Conservation (phyloP, 129 eudicot species). For the Escallonia herrerae region DNA sequence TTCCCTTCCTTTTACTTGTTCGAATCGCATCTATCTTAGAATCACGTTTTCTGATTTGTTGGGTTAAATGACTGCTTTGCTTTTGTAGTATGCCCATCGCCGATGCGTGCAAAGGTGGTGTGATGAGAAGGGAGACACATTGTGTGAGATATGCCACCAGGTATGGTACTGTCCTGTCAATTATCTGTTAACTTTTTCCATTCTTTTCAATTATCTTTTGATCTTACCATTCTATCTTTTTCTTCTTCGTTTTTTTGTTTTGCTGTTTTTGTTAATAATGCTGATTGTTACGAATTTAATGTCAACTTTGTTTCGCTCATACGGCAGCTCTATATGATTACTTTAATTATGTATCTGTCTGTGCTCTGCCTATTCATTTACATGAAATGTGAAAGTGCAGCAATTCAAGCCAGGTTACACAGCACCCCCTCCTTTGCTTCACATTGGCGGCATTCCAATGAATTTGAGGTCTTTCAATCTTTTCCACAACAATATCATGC, state of each 20-base stretch:
- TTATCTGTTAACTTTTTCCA: not conserved
- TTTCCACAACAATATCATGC: no score
- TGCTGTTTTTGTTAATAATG: not conserved
- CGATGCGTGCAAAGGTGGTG: slow-evolving; percentile 96
- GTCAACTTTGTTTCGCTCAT: not conserved
- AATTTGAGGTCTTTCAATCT: slow-evolving; percentile 41
- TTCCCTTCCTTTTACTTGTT: no score
- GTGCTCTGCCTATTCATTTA: not conserved
- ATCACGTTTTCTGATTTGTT: not conserved
- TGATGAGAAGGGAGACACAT: slow-evolving; percentile 90
- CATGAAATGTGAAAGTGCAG: slow-evolving; percentile 33
- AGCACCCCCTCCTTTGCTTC: slow-evolving; percentile 76
- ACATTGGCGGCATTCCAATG: slow-evolving; percentile 61
- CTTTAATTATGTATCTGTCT: no score
- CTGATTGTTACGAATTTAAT: not conserved
- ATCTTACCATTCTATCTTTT: not conserved
- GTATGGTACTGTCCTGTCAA: slow-evolving; percentile 26
- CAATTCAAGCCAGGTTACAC: slow-evolving; percentile 82
- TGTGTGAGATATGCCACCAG: slow-evolving; percentile 96
- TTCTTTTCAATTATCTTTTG: slow-evolving; percentile 7
- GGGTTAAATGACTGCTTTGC: slow-evolving; percentile 12
- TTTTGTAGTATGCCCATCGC: slow-evolving; percentile 95
- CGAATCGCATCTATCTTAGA: not conserved
- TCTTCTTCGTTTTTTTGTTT: slow-evolving; percentile 1
- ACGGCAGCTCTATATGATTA: not conserved